These are phyloP conservation scores for Xylaria bambusicola DNA, from an alignment of 495 filamentous ascomycete genomes.

Conservation along the genomic window DNA sequence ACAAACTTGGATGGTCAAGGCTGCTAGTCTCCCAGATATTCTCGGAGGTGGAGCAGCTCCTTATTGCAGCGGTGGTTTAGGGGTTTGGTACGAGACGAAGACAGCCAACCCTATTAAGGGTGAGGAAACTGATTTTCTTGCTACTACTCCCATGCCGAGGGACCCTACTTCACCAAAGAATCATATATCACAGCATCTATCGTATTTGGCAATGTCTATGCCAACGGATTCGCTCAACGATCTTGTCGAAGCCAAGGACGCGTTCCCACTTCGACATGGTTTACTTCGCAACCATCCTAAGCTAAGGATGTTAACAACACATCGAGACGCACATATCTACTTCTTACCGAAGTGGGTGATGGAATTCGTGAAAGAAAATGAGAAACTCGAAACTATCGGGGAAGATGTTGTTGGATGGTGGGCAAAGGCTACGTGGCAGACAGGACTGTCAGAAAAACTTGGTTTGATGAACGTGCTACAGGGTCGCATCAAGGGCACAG, in stretches of 20 bases:
- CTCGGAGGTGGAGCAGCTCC: conserved; percentile 41
- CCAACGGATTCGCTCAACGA: conserved; percentile 87
- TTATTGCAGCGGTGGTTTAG: conserved; percentile 67
- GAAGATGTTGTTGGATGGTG: conserved; percentile 95
- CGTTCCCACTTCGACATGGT: conserved; percentile 68
- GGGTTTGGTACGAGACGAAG: conserved; percentile 87
- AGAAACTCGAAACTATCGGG: conserved; percentile 78
- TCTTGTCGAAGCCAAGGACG: conserved; percentile 68
- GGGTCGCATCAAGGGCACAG: conserved; percentile 22
- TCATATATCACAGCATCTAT: conserved; percentile 64
- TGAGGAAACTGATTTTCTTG: conserved; percentile 88
- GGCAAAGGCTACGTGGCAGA: conserved; percentile 92
- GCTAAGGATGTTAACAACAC: conserved; percentile 74
- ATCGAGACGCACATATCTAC: conserved; percentile 90
- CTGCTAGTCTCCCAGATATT: conserved; percentile 61
- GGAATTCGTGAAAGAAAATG: conserved; percentile 74
- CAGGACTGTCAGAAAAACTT: conserved; percentile 75
- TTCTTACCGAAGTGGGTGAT: conserved; percentile 90
- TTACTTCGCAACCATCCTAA: conserved; percentile 70
- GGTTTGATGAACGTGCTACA: conserved; percentile 67
- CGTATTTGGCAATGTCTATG: conserved; percentile 68
- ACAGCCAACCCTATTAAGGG: conserved; percentile 75
- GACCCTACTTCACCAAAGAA: conserved; percentile 42
- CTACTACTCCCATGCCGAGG: conserved; percentile 60
- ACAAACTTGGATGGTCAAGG: conserved; percentile 89